Evolutionary conservation across 192 early-diverging fungal genomes (phyloP).

Genomic region (Backusella luteola): DNA sequence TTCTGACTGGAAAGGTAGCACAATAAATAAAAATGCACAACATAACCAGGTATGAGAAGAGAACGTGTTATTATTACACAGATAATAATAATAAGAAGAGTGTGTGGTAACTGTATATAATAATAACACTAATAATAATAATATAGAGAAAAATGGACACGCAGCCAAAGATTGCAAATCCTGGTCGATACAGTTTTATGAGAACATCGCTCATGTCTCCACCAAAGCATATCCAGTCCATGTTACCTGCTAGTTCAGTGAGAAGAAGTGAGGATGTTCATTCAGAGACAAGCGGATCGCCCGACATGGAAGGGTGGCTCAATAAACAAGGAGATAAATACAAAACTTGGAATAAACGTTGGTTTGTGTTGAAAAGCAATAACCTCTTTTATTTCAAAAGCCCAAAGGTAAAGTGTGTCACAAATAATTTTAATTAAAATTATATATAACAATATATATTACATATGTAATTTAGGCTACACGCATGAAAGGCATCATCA

Average conservation of each 20-base stretch:
- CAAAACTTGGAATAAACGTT: slow-evolving; percentile 56
- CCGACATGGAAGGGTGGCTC: slow-evolving; percentile 56
- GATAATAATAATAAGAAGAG: not conserved
- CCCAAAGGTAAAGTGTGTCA: slow-evolving; percentile 23
- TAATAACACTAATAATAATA: not conserved
- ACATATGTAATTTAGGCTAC: slow-evolving; percentile 12
- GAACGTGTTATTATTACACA: not conserved
- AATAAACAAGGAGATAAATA: slow-evolving; percentile 59
- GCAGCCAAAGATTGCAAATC: not conserved
- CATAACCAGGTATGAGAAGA: not conserved
- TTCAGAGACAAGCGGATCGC: not conserved
- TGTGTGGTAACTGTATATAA: not conserved
- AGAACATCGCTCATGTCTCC: not conserved
- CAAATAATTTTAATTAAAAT: not conserved
- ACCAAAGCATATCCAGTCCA: not conserved
- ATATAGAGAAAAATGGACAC: not conserved
- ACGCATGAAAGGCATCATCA: slow-evolving; percentile 53
- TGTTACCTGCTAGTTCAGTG: not conserved
- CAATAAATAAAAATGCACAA: not conserved
- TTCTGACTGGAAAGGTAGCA: slow-evolving; percentile 1
- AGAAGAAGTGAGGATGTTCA: not conserved
- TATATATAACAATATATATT: not conserved
- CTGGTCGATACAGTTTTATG: slow-evolving; percentile 13
- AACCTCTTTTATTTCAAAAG: slow-evolving; percentile 57
- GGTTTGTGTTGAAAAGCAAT: slow-evolving; percentile 55